Conservation (phyloP, 176 grass and related monocot species). For the Aegilops sharonensis region DNA sequence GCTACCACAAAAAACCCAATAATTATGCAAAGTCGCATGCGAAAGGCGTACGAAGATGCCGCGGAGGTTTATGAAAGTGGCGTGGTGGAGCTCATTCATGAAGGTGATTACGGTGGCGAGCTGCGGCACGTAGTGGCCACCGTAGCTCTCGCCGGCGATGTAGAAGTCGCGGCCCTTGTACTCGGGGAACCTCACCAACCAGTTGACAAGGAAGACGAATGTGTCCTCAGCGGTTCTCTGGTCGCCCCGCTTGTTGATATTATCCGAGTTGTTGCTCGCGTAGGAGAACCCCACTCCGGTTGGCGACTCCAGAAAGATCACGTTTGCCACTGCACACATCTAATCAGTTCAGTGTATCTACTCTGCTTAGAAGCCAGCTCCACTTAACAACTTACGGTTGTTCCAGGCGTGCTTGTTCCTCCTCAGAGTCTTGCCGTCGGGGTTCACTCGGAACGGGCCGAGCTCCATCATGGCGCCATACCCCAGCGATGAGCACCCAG, state of each 20-base stretch:
- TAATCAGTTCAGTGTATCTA: background rate
- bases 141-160: conserved; percentile 59
- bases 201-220: conserved; percentile 47
- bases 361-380: background rate
- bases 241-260: conserved; percentile 28
- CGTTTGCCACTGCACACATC: conserved; percentile 41
- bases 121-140: conserved; percentile 50
- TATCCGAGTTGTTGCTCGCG: conserved; percentile 17
- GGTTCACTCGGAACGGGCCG: conserved; percentile 50
- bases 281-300: conserved; percentile 54
- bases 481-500: conserved; percentile 55
- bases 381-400: conserved; percentile 9
- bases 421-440: conserved; percentile 34
- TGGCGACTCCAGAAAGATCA: conserved; percentile 52
- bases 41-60: conserved; percentile 36
- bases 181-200: conserved; percentile 55
- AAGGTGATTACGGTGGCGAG: conserved; percentile 31
- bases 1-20: background rate
- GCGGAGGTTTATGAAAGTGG: conserved; percentile 16
- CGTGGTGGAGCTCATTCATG: background rate
- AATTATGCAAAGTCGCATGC: background rate
- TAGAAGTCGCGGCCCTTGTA: conserved; percentile 56
- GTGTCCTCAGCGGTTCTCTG: conserved; percentile 27
- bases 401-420: conserved; percentile 55
- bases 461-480: conserved; percentile 54